These are phyloP conservation scores for Phyllostachys edulis DNA, from an alignment of 176 grass and related monocot genomes.

Conservation along the genomic window DNA sequence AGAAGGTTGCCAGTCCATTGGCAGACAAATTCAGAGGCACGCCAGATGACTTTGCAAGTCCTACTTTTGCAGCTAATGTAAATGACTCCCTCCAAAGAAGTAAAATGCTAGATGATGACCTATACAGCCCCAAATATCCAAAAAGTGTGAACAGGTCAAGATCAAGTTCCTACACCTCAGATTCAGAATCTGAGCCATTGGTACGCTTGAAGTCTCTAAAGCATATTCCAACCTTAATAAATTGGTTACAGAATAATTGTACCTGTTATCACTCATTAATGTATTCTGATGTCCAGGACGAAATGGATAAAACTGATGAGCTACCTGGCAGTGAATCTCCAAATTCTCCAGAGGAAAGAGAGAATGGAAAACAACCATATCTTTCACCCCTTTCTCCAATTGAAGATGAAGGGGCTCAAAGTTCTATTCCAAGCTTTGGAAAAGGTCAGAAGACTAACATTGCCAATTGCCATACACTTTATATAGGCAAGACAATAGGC, in stretches of 20 bases:
- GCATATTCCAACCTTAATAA: slow-evolving; percentile 21
- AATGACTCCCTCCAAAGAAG: slow-evolving; percentile 40
- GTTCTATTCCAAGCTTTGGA: slow-evolving; percentile 33
- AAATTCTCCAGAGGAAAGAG: slow-evolving; percentile 35
- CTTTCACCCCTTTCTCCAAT: slow-evolving; percentile 37
- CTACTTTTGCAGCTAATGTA: slow-evolving; percentile 65
- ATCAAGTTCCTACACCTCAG: slow-evolving; percentile 48
- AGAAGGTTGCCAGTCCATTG: slow-evolving; percentile 44
- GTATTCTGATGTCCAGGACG: slow-evolving; percentile 26
- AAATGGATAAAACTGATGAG: slow-evolving; percentile 35
- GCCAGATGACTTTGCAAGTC: slow-evolving; percentile 56
- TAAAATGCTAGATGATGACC: slow-evolving; percentile 47
- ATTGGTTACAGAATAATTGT: slow-evolving; percentile 20
- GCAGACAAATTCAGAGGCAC: slow-evolving; percentile 36
- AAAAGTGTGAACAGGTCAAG: slow-evolving; percentile 49
- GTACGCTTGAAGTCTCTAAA: slow-evolving; percentile 54
- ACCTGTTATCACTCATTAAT: slow-evolving; percentile 7
- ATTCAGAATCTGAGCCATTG: slow-evolving; percentile 52
- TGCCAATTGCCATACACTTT: background rate
- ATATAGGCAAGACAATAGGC: background rate
- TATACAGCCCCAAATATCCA: slow-evolving; percentile 38
- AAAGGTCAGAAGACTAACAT: slow-evolving; percentile 40
- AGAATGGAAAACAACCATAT: slow-evolving; percentile 20
- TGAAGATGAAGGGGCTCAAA: slow-evolving; percentile 44
- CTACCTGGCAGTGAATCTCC: slow-evolving; percentile 37